Conservation (phyloP, 2,329 filamentous ascomycete species). For the Myriosclerotinia duriaeana region DNA sequence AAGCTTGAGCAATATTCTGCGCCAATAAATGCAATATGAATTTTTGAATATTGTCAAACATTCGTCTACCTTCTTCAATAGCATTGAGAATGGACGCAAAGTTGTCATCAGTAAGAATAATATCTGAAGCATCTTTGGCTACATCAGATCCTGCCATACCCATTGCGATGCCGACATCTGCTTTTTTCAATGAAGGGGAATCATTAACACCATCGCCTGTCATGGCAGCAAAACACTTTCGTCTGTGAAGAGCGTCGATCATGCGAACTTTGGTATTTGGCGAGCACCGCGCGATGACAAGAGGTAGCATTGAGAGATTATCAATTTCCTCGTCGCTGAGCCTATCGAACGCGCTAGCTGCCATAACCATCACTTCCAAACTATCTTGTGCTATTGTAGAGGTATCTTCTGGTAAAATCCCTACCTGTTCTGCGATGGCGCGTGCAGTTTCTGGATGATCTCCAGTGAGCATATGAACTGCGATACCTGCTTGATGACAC, state of each 20-base stretch:
- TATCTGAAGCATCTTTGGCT: slow-evolving; percentile 61
- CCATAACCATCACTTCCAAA: slow-evolving; percentile 70
- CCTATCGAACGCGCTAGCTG: slow-evolving; percentile 75
- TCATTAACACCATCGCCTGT: slow-evolving; percentile 52
- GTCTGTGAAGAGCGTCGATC: slow-evolving; percentile 72
- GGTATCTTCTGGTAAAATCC: slow-evolving; percentile 68
- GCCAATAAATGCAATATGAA: slow-evolving; percentile 60
- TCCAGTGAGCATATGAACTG: slow-evolving; percentile 79
- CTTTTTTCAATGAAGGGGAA: slow-evolving; percentile 55
- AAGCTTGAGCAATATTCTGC: slow-evolving; percentile 81
- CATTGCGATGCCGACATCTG: slow-evolving; percentile 64
- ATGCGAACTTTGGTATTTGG: slow-evolving; percentile 87
- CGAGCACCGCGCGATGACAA: slow-evolving; percentile 81
- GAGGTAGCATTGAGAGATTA: slow-evolving; percentile 67
- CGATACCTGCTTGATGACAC: slow-evolving; percentile 66
- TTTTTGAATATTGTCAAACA: slow-evolving; percentile 79
- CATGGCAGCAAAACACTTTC: slow-evolving; percentile 54
- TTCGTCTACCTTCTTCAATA: slow-evolving; percentile 68
- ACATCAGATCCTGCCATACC: slow-evolving; percentile 62
- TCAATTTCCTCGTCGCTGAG: slow-evolving; percentile 76
- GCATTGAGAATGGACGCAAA: slow-evolving; percentile 72
- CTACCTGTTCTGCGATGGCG: slow-evolving; percentile 76
- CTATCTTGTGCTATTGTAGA: slow-evolving; percentile 59
- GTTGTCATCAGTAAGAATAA: slow-evolving; percentile 68
- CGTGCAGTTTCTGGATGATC: slow-evolving; percentile 77